A percentile compares a stretch with the other conserved stretches of the same genome.
These are phyloP conservation scores for Linderniella brevidens DNA, from an alignment of 257 asterid genomes.

Conservation along the genomic window DNA sequence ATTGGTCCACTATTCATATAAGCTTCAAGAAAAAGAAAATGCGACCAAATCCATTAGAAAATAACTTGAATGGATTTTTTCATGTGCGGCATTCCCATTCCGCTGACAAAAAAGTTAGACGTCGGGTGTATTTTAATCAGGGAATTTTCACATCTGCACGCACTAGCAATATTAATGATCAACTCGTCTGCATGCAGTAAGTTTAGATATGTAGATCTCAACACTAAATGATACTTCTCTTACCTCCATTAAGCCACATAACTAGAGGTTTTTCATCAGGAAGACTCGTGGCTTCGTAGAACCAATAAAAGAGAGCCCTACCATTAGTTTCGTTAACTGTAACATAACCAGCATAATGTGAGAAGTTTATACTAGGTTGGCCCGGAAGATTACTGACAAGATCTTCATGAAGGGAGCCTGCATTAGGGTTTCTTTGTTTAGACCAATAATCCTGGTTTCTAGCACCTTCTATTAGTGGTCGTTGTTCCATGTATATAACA, in stretches of 20 bases:
- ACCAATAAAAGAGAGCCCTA: slow-evolving; percentile 84
- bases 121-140: too few species aligned
- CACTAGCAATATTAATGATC: too few species aligned
- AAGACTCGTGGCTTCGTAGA: slow-evolving; percentile 43
- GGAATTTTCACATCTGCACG: too few species aligned
- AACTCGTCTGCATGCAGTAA: too few species aligned
- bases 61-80: too few species aligned
- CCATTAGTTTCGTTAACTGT: slow-evolving; percentile 46
- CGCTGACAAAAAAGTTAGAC: slow-evolving; percentile 7
- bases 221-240: slow-evolving; percentile 9
- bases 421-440: slow-evolving; percentile 15
- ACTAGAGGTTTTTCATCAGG: slow-evolving; percentile 65
- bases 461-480: slow-evolving; percentile 16
- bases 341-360: slow-evolving; percentile 60
- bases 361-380: slow-evolving; percentile 47
- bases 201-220: too few species aligned
- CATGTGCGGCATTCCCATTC: neutral
- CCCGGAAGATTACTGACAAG: slow-evolving; percentile 65
- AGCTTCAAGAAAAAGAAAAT: neutral
- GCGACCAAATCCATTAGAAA: too few species aligned
- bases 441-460: slow-evolving; percentile 21
- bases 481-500: slow-evolving; percentile 18
- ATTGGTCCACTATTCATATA: neutral
- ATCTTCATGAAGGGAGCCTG: slow-evolving; percentile 18
- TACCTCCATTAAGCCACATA: slow-evolving; percentile 97